Percentiles rank a stretch among this genome's conserved stretches.
These are phyloP conservation scores for Cladobotryum mycophilum DNA, from an alignment of 2,329 filamentous ascomycete species.

Conservation along the genomic window DNA sequence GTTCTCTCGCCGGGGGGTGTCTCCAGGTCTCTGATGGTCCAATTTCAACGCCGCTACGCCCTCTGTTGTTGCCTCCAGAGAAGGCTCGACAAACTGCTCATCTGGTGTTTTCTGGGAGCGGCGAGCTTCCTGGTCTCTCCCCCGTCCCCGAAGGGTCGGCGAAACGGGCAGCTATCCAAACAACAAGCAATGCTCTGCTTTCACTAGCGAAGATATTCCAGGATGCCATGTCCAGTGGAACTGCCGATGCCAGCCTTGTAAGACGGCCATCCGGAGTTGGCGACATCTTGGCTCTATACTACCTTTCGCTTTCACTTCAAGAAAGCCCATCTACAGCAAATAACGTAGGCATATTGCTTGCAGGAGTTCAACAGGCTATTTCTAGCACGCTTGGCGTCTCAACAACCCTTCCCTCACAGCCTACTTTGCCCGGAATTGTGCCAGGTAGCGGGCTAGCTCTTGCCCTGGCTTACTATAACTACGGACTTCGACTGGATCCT, in stretches of 20 bases:
- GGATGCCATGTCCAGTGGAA: constrained; percentile 79
- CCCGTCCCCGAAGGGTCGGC: constrained; percentile 65
- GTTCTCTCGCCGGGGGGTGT: constrained; percentile 48
- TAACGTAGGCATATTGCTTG: constrained; percentile 95
- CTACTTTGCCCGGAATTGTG: constrained; percentile 66
- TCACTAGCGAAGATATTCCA: constrained; percentile 97
- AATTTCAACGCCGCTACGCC: constrained; percentile 27
- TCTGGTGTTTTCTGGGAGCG: constrained; percentile 70
- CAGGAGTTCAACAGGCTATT: constrained; percentile 71
- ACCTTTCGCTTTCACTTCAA: constrained; percentile 87
- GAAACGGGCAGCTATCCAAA: constrained; percentile 76
- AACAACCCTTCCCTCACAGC: constrained; percentile 16
- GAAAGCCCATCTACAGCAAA: constrained; percentile 97
- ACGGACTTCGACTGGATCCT: constrained; percentile 78
- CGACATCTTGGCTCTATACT: constrained; percentile 92
- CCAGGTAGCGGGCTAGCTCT: constrained; percentile 83
- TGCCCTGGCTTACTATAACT: constrained; percentile 90
- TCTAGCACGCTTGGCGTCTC: constrained; percentile 23
- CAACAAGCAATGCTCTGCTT: constrained; percentile 89
- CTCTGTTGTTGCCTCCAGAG: constrained; percentile 75
- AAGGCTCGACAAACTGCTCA: constrained; percentile 76
- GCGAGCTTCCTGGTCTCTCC: constrained; percentile 72
- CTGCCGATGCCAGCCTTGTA: constrained; percentile 46
- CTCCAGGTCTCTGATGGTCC: constrained; percentile 10
- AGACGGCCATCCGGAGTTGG: constrained; percentile 70